Conservation (phyloP, 495 filamentous ascomycete genomes). For the Podospora didyma region DNA sequence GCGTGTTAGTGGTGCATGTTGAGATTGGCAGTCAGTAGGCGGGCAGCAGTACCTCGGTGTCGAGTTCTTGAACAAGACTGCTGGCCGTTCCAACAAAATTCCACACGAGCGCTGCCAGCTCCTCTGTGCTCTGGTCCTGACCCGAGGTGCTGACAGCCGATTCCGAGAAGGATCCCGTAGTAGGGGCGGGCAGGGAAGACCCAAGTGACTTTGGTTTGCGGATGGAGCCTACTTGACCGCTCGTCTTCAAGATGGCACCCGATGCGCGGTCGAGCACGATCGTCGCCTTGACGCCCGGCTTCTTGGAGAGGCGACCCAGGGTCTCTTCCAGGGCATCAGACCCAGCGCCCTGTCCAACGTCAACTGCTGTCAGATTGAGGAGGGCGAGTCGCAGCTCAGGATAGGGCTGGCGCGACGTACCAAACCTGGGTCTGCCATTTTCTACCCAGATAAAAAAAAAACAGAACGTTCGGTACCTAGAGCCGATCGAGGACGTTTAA, state of each 20-base stretch:
- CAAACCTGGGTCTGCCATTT: constrained; percentile 5
- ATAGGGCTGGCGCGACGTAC: background rate
- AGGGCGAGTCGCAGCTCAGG: background rate
- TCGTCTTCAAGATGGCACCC: constrained; percentile 60
- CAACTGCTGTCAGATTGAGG: background rate
- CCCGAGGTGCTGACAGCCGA: constrained; percentile 13
- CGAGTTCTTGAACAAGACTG: constrained; percentile 53
- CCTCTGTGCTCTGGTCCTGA: constrained; percentile 46
- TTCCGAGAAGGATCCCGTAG: constrained; percentile 34
- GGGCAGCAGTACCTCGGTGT: constrained; percentile 44
- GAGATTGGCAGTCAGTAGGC: background rate
- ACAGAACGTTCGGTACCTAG: background rate
- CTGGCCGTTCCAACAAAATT: constrained; percentile 54
- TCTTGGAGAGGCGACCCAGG: constrained; percentile 57
- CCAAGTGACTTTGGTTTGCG: constrained; percentile 32
- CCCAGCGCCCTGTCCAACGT: constrained; percentile 11
- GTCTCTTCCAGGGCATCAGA: constrained; percentile 42
- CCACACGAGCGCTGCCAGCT: constrained; percentile 60
- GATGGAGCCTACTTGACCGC: constrained; percentile 49
- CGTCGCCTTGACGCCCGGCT: constrained; percentile 61
- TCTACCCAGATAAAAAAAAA: background rate
- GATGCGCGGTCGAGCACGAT: constrained; percentile 56
- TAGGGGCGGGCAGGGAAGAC: constrained; percentile 31
- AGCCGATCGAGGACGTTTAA: too few species aligned
- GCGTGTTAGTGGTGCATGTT: constrained; percentile 11